phyloP scores from a whole-genome alignment of 1,284 basidiomycete species.

The Meripilus lineatus region DNA sequence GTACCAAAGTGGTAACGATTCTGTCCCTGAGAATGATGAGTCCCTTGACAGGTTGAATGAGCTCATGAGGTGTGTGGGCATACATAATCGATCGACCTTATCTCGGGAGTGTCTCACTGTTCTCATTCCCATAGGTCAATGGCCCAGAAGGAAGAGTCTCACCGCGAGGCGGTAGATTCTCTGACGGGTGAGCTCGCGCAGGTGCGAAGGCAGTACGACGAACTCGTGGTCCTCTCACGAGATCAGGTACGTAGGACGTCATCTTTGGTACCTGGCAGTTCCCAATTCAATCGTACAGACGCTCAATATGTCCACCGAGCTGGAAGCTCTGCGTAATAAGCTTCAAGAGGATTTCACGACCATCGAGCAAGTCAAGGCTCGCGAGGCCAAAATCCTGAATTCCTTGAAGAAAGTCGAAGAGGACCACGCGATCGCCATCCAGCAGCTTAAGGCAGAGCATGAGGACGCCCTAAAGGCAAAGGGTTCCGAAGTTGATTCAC shows the following conservation, averaged over 20 bases:
- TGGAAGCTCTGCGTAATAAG: conserved; percentile 66
- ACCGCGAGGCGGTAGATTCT: conserved; percentile 71
- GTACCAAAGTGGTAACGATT: conserved; percentile 22
- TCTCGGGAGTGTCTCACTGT: conserved; percentile 8
- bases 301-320: conserved; percentile 81
- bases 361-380: conserved; percentile 51
- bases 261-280: neutral
- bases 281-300: conserved; percentile 38
- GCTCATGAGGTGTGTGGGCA: conserved; percentile 69
- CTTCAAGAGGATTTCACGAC: conserved; percentile 47
- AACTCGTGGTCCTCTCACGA: conserved; percentile 69
- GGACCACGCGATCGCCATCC: conserved; percentile 43
- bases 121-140: conserved; percentile 58
- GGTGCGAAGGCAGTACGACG: conserved; percentile 74
- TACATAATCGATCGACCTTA: conserved; percentile 8
- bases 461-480: conserved; percentile 48
- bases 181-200: conserved; percentile 64
- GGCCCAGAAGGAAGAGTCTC: conserved; percentile 89
- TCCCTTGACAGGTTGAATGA: conserved; percentile 76
- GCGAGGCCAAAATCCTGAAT: conserved; percentile 50
- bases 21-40: conserved; percentile 50
- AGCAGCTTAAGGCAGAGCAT: conserved; percentile 49
- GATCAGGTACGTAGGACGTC: conserved; percentile 59
- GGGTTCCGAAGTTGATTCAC: conserved; percentile 44
- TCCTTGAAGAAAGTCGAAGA: conserved; percentile 45